Conservation (phyloP, 2,329 filamentous ascomycete genomes). For the Magnaporthales sp. region DNA sequence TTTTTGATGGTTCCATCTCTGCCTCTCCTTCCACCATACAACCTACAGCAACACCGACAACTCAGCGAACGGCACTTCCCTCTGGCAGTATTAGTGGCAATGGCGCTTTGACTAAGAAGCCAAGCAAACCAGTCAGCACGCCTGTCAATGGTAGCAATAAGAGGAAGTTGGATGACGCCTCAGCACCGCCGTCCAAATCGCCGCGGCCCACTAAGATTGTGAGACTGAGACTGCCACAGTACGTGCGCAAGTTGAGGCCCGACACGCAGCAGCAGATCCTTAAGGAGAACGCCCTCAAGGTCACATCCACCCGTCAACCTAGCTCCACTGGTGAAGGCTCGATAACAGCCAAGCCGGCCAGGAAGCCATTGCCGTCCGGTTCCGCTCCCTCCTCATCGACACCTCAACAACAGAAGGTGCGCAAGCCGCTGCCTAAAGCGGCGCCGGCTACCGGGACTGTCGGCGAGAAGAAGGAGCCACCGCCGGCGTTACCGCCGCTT, state of each 20-base stretch:
- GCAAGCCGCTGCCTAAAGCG: conserved; percentile 6
- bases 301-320: background rate
- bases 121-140: background rate
- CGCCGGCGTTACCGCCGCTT: background rate
- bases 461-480: background rate
- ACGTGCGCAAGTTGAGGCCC: conserved; percentile 3
- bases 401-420: conserved; percentile 8
- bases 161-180: conserved; percentile 19
- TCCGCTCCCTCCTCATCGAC: background rate
- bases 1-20: background rate
- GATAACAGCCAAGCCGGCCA: conserved; percentile 1
- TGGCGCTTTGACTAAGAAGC: background rate
- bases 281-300: background rate
- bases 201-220: conserved; percentile 19
- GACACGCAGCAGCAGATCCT: conserved; percentile 10
- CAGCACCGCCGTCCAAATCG: conserved; percentile 6
- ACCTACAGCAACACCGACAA: conserved; percentile 7
- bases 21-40: background rate
- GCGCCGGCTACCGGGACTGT: background rate
- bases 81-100: background rate
- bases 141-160: conserved; percentile 15
- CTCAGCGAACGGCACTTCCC: conserved; percentile 1
- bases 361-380: conserved; percentile 6
- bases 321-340: conserved; percentile 1
- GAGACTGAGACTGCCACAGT: conserved; percentile 7